A percentile compares a stretch with the other conserved stretches of the same genome.
Conservation (phyloP, 176 grass and related monocot genomes). For the Lolium perenne region DNA sequence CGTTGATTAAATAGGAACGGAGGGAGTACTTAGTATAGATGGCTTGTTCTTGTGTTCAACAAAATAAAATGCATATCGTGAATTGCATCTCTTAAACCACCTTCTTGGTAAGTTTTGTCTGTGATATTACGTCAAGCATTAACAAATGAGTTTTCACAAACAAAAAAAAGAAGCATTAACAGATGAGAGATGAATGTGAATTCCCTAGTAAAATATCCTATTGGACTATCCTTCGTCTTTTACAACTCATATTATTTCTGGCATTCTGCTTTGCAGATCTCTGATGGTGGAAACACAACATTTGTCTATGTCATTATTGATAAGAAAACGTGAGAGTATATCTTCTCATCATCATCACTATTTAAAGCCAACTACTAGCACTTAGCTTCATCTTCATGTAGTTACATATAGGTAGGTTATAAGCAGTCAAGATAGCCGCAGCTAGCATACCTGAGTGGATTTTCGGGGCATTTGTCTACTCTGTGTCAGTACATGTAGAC, state of each 20-base stretch:
- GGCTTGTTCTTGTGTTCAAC: conserved; percentile 5
- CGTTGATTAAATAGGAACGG: no score
- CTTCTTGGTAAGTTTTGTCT: background rate
- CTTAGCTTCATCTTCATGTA: conserved; percentile 26
- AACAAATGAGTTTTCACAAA: background rate
- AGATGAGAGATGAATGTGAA: conserved; percentile 12
- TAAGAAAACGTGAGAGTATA: conserved; percentile 48
- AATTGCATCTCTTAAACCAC: background rate
- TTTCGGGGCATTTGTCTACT: background rate
- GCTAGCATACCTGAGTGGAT: background rate
- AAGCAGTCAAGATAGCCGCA: conserved; percentile 15
- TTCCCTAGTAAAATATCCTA: background rate
- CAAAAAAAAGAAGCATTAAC: background rate
- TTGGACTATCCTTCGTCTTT: background rate
- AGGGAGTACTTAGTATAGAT: background rate
- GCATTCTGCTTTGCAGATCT: conserved; percentile 37
- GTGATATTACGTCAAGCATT: background rate
- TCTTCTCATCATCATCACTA: background rate
- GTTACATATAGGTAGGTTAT: background rate
- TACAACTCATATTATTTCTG: background rate
- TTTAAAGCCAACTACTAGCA: background rate
- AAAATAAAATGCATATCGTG: background rate
- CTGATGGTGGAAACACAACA: conserved; percentile 51
- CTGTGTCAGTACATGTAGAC: background rate
- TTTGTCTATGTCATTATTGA: conserved; percentile 61